These are phyloP conservation scores for Metschnikowia santaceciliae DNA, from an alignment of 805 yeast genomes.

Conservation along the genomic window DNA sequence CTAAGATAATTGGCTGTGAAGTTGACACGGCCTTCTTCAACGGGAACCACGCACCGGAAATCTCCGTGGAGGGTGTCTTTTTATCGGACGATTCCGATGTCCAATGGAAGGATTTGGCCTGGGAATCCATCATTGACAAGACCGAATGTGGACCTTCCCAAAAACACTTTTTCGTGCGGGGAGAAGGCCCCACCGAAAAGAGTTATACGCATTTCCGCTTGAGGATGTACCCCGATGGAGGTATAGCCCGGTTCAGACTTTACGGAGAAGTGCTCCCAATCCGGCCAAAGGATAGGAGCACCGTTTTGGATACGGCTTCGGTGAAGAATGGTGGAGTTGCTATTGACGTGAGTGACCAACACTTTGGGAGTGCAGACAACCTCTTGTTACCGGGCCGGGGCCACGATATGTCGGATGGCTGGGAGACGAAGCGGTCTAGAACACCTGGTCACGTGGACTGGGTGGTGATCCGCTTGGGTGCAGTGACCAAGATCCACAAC, in stretches of 20 bases:
- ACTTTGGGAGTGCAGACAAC: constrained; percentile 90
- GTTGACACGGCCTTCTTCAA: constrained; percentile 91
- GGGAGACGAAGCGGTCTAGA: constrained; percentile 95
- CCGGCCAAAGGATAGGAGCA: constrained; percentile 42
- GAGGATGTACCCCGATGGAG: constrained; percentile 97
- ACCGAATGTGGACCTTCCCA: constrained; percentile 87
- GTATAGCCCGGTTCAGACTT: constrained; percentile 89
- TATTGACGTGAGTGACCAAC: constrained; percentile 81
- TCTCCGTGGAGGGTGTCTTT: constrained; percentile 73
- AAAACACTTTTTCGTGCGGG: constrained; percentile 74
- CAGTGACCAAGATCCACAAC: constrained; percentile 50
- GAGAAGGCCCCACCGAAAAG: constrained; percentile 46
- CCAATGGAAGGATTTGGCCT: constrained; percentile 30
- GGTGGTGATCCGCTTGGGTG: constrained; percentile 82
- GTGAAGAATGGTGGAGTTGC: constrained; percentile 89
- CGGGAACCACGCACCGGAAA: constrained; percentile 92
- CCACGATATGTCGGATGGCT: constrained; percentile 94
- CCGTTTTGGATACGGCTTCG: constrained; percentile 68
- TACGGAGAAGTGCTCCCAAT: constrained; percentile 83
- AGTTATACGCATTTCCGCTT: constrained; percentile 77
- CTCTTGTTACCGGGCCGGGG: constrained; percentile 92
- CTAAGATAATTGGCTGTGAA: constrained; percentile 77
- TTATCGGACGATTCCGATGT: constrained; percentile 31
- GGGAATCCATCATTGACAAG: constrained; percentile 71
- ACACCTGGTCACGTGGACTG: constrained; percentile 83